Evolutionary conservation across 495 filamentous ascomycete genomes (phyloP).

Genomic region (Podospora anserina): DNA sequence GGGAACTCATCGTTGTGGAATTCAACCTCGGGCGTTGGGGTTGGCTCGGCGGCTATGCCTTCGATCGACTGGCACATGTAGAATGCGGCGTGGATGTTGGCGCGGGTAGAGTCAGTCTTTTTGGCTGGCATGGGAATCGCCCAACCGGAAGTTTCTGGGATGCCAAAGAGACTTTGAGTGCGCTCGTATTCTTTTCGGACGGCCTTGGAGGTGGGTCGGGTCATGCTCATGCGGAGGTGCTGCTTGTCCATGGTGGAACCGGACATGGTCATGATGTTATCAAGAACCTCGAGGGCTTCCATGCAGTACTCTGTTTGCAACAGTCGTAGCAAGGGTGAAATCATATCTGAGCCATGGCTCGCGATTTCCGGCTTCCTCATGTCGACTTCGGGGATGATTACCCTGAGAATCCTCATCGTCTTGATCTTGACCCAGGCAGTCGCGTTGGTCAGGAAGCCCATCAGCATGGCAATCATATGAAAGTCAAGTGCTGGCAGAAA

Average conservation of each 20-base stretch:
- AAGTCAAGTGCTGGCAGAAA: conserved; percentile 85
- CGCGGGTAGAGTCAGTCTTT: conserved; percentile 76
- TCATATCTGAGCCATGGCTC: conserved; percentile 87
- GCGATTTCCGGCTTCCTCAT: conserved; percentile 90
- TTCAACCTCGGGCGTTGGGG: conserved; percentile 78
- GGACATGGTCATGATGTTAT: conserved; percentile 91
- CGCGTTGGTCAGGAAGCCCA: conserved; percentile 87
- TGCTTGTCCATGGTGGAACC: conserved; percentile 90
- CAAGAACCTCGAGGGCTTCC: conserved; percentile 83
- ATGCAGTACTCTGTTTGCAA: conserved; percentile 91
- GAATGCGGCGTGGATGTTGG: conserved; percentile 94
- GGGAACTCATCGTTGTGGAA: conserved; percentile 88
- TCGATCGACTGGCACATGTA: conserved; percentile 69
- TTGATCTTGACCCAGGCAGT: conserved; percentile 85
- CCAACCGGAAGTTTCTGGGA: conserved; percentile 94
- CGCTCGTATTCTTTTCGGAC: conserved; percentile 92
- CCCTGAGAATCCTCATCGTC: conserved; percentile 84
- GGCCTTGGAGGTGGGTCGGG: conserved; percentile 70
- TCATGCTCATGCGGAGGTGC: conserved; percentile 96
- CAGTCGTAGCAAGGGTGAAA: conserved; percentile 85
- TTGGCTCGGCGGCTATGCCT: conserved; percentile 59
- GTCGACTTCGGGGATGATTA: conserved; percentile 85
- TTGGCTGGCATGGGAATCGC: conserved; percentile 90
- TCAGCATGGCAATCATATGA: conserved; percentile 78
- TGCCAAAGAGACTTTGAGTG: conserved; percentile 91